Base-by-base conservation (phyloP, 176 grass and related monocot species). In the Phoenix roebelenii region DNA sequence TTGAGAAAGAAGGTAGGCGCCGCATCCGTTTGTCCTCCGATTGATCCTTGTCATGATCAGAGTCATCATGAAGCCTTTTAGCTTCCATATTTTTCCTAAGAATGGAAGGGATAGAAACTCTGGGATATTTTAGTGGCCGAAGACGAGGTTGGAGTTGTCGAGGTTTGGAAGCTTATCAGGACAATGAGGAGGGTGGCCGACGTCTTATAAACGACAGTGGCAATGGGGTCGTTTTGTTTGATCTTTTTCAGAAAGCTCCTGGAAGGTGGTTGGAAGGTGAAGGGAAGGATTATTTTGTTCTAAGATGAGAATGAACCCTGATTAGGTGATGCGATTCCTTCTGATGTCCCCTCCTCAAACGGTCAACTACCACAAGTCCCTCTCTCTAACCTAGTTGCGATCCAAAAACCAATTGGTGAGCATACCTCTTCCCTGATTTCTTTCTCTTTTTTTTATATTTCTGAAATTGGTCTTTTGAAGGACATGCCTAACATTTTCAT, bases 1-100 rank as follows among this genome's bases (percentile, higher is more conserved):
- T 91, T 0, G 87, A 76, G 61, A 97, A 88, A 59, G 92, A 97
- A 10, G 78, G 83, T 4, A 74, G 44, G 1, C 78, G 83, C 3
- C 82, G 70, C 68, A 85, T 66, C 48, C 80, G 39, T 77, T 97
- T 91, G 22, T 85, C 70, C 17, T 68, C 66, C 7, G 76, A 70
- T 57, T 83, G 82, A 58, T 89, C 66, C 0, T 54, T 28, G 35
- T 89, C 79, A 55, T 89, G 66, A 9, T 80, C 82, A 58, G 59
- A 76, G 15, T 76, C 82, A 39, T 65, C 44, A 17, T 65, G 63
- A 16, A 72, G 79, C 62, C 89, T 80, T 75, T 89, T 95, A 0
- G 76, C 80, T 15, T 77, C 89, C 89, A 95, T 64, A 7, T 16
- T 49, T 89, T 67, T 22, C 5, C 53, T 16, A 62, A 26, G 59